Percentiles rank a stretch among this genome's conserved stretches.
Conservation (phyloP, 257 asterid species). For the Vinca minor region DNA sequence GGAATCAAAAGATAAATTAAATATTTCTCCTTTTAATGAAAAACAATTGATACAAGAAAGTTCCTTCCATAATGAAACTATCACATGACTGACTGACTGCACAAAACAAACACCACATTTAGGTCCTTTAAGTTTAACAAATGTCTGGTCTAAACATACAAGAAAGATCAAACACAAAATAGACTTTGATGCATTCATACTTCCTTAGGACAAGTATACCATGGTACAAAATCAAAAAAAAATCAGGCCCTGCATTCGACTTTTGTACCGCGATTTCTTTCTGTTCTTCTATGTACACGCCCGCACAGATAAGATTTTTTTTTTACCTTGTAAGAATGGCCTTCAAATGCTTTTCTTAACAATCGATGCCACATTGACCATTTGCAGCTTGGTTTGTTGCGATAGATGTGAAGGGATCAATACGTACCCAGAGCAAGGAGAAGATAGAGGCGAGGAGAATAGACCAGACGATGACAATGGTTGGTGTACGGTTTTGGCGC, state of each 20-base stretch:
- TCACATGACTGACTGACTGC: no score
- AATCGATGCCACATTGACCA: conserved; percentile 75
- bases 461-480: conserved; percentile 90
- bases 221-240: conserved; percentile 15
- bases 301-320: neutral
- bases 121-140: neutral
- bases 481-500: conserved; percentile 81
- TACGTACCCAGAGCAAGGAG: conserved; percentile 85
- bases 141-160: conserved; percentile 6
- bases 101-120: no score
- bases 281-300: conserved; percentile 14
- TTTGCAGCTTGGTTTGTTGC: conserved; percentile 37
- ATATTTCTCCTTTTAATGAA: neutral
- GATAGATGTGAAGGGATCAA: conserved; percentile 68
- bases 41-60: neutral
- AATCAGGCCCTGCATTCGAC: conserved; percentile 1
- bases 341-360: conserved; percentile 27
- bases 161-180: neutral
- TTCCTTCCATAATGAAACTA: neutral
- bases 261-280: neutral
- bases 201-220: neutral
- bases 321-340: neutral
- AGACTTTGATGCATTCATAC: conserved; percentile 9
- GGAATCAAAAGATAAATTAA: no score
- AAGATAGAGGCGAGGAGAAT: conserved; percentile 85